phyloP scores from a whole-genome alignment of 2,329 filamentous ascomycete species.

The Xylariaceae sp. region DNA sequence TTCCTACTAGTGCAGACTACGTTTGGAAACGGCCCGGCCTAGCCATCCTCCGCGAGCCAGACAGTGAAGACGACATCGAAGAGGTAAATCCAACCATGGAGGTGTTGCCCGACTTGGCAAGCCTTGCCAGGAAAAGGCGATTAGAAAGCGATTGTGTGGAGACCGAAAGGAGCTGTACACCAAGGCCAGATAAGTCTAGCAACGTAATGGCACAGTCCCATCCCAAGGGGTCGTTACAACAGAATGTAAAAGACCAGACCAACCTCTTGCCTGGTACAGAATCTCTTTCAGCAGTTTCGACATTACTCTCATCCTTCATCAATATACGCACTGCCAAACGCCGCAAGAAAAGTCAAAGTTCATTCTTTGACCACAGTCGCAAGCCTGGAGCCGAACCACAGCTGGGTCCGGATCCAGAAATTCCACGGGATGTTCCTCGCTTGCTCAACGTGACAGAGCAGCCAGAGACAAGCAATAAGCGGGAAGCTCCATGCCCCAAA shows the following conservation, averaged over 20 bases:
- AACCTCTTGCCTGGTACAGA: slow-evolving; percentile 22
- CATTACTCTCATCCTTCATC: slow-evolving; percentile 28
- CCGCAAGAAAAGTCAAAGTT: slow-evolving; percentile 25
- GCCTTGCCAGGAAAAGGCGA: slow-evolving; percentile 27
- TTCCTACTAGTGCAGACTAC: slow-evolving; percentile 26
- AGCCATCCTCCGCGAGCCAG: slow-evolving; percentile 26
- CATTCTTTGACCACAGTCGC: slow-evolving; percentile 22
- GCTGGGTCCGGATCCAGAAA: neutral
- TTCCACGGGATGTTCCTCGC: neutral
- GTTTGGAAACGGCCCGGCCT: slow-evolving; percentile 31
- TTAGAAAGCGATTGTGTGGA: slow-evolving; percentile 11
- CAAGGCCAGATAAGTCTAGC: slow-evolving; percentile 12
- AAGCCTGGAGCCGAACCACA: neutral
- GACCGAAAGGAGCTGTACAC: neutral
- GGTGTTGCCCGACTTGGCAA: slow-evolving; percentile 16
- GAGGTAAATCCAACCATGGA: neutral
- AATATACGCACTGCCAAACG: slow-evolving; percentile 28
- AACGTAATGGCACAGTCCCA: slow-evolving; percentile 11
- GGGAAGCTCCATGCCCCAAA: slow-evolving; percentile 21
- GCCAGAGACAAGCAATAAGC: neutral
- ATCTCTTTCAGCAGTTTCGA: slow-evolving; percentile 24
- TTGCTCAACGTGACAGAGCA: neutral
- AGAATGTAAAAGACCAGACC: neutral
- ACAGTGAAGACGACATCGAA: slow-evolving; percentile 27
- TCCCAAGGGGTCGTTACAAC: neutral